Evolutionary conservation across 2,329 filamentous ascomycete species (phyloP).

Genomic region (Thielaviopsis musarum): DNA sequence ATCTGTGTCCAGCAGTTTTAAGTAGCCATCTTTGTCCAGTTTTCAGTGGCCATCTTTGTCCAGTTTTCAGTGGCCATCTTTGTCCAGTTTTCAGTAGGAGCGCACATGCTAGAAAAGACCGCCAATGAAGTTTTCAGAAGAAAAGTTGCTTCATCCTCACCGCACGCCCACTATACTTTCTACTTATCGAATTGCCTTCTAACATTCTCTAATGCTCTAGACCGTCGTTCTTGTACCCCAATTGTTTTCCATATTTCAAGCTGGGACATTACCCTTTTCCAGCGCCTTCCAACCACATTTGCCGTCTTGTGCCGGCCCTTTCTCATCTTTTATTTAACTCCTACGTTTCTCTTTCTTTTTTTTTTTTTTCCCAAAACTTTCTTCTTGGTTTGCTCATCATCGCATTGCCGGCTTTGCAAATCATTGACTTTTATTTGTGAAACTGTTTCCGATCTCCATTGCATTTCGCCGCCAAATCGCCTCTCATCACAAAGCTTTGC

Average conservation of each 20-base stretch:
- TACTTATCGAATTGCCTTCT: not conserved
- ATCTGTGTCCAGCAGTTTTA: too few species aligned
- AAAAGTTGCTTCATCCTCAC: too few species aligned
- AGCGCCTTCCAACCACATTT: not conserved
- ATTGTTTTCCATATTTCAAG: too few species aligned
- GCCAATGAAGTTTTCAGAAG: too few species aligned
- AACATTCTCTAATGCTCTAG: not conserved
- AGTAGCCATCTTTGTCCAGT: too few species aligned
- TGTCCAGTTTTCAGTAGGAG: too few species aligned
- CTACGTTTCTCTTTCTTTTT: not conserved
- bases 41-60: too few species aligned
- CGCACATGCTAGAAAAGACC: too few species aligned
- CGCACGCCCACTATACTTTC: too few species aligned
- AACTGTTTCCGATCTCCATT: not conserved
- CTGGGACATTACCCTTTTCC: not conserved
- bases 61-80: too few species aligned
- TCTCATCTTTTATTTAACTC: not conserved
- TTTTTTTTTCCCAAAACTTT: not conserved
- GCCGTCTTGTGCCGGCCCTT: not conserved
- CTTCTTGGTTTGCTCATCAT: not conserved
- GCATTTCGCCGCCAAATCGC: not conserved
- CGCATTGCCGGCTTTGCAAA: not conserved
- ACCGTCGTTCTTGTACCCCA: too few species aligned
- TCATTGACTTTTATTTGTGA: not conserved
- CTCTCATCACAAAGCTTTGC: not conserved